Conservation (phyloP, 768 basidiomycete genomes). For the Lentinula aciculospora region DNA sequence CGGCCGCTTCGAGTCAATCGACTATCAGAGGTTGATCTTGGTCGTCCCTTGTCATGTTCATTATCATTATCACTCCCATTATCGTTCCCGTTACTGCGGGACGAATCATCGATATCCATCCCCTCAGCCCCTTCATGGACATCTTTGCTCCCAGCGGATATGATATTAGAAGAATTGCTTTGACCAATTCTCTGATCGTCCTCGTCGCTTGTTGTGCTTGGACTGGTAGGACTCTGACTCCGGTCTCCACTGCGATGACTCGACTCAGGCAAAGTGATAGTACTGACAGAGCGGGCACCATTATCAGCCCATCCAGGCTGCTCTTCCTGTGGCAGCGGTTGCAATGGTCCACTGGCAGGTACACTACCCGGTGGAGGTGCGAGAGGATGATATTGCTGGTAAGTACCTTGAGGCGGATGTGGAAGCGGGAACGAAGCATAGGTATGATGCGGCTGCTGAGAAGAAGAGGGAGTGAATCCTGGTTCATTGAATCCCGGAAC, state of each 20-base stretch:
- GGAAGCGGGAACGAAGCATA: conserved; percentile 6
- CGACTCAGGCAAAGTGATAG: background rate
- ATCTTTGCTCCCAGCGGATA: background rate
- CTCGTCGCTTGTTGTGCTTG: background rate
- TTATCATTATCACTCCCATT: conserved; percentile 6
- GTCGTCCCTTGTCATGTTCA: background rate
- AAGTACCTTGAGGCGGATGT: conserved; percentile 21
- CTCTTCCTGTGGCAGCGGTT: background rate
- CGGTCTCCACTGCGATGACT: background rate
- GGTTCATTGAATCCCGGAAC: conserved; percentile 16
- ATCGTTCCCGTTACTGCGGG: conserved; percentile 9
- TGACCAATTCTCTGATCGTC: background rate
- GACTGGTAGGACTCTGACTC: background rate
- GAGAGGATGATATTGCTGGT: conserved; percentile 1
- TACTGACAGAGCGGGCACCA: too few relatives aligned
- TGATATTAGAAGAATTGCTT: background rate
- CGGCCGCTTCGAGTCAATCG: background rate
- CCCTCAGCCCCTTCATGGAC: conserved; percentile 7
- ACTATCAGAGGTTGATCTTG: background rate
- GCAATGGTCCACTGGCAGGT: conserved; percentile 3
- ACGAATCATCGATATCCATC: conserved; percentile 6
- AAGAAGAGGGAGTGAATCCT: conserved; percentile 16
- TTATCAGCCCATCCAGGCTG: conserved; percentile 1
- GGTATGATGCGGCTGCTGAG: conserved; percentile 14
- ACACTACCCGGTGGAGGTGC: conserved; percentile 4